Evolutionary conservation across 163 green algal genomes (phyloP).

Genomic region (Prototheca cutis): DNA sequence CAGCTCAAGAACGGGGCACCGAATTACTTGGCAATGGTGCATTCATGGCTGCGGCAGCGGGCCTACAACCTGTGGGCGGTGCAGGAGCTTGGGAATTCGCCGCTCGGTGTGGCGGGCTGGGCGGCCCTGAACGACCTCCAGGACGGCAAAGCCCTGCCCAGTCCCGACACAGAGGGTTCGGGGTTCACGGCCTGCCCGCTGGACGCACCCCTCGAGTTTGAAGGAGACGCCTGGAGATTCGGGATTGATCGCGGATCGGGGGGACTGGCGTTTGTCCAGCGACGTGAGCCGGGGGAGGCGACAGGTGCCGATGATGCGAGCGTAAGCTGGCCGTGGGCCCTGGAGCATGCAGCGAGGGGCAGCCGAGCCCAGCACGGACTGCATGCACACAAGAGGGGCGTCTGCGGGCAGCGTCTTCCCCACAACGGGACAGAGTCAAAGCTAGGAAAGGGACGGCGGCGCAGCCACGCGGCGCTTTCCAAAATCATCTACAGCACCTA

Average conservation of each 20-base stretch:
- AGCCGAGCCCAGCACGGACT: too few species aligned
- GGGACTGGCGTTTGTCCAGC: slow-evolving; percentile 13
- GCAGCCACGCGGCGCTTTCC: too few species aligned
- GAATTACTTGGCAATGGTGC: background rate
- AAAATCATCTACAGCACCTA: too few species aligned
- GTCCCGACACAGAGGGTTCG: background rate
- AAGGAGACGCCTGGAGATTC: slow-evolving; percentile 5
- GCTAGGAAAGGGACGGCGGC: too few species aligned
- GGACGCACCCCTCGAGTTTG: slow-evolving; percentile 3
- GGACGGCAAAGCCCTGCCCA: background rate
- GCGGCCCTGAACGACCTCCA: slow-evolving; percentile 1
- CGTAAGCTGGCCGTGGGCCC: too few species aligned
- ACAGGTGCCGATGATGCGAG: too few species aligned
- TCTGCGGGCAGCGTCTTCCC: too few species aligned
- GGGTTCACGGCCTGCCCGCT: background rate
- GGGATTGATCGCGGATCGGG: slow-evolving; percentile 4
- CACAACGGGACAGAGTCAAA: too few species aligned
- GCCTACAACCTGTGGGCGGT: slow-evolving; percentile 39
- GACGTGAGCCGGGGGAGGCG: slow-evolving; percentile 23
- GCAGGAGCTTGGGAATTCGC: slow-evolving; percentile 23
- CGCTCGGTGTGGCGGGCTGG: background rate
- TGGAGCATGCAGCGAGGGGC: too few species aligned
- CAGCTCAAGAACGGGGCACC: slow-evolving; percentile 2
- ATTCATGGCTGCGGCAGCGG: slow-evolving; percentile 33
- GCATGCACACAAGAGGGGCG: too few species aligned